A percentile compares a stretch with the other conserved stretches of the same genome.
phyloP scores from a whole-genome alignment of 228 moss, liverwort and hornwort genomes.

The Sphagnum fallax region DNA sequence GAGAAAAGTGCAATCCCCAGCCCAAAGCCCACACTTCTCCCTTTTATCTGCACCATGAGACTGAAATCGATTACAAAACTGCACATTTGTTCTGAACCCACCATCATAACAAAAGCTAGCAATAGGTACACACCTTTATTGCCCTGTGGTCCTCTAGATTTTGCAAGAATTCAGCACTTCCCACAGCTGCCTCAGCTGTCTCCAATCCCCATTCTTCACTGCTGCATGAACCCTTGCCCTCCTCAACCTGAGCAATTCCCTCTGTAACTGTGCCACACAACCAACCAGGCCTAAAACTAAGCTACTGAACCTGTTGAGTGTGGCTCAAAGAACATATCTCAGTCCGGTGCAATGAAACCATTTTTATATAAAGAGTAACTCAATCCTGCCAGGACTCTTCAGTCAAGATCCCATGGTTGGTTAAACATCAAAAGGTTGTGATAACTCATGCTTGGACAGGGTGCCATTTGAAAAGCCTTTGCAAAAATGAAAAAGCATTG shows the following conservation, averaged over 20 bases:
- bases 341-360: background rate
- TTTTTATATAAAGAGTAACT: background rate
- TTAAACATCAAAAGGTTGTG: background rate
- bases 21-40: slow-evolving; percentile 47
- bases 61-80: slow-evolving; percentile 1
- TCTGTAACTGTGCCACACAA: background rate
- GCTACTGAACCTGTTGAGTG: no score
- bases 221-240: background rate
- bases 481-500: background rate
- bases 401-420: background rate
- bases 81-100: background rate
- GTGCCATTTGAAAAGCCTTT: background rate
- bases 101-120: background rate
- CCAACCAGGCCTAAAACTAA: background rate
- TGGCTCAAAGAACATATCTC: no score
- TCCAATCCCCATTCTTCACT: background rate
- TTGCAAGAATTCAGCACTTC: slow-evolving; percentile 45
- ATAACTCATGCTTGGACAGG: background rate
- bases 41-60: slow-evolving; percentile 24
- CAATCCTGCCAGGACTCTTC: background rate
- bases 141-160: slow-evolving; percentile 52
- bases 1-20: slow-evolving; percentile 54
- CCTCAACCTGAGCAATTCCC: background rate
- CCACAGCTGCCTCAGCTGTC: slow-evolving; percentile 12
- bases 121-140: slow-evolving; percentile 37